These are phyloP conservation scores for Neonectria punicea DNA, from an alignment of 2,329 filamentous ascomycete species.

Conservation along the genomic window DNA sequence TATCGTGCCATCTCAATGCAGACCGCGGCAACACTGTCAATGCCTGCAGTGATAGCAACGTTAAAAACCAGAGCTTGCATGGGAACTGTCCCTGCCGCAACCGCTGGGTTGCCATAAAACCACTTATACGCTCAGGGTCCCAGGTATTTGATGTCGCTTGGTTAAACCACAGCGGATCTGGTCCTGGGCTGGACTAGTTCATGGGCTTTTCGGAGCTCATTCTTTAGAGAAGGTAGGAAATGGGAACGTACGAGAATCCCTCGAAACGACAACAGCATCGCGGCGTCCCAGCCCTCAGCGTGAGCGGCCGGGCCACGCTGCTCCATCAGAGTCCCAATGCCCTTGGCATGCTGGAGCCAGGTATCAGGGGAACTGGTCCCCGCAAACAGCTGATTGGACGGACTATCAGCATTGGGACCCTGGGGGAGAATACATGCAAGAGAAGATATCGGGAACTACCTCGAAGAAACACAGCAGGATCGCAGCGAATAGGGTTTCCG, in stretches of 20 bases:
- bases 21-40: constrained; percentile 7
- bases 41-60: constrained; percentile 9
- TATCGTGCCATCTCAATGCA: constrained; percentile 42
- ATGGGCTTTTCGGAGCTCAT: not conserved
- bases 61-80: not conserved
- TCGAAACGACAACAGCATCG: constrained; percentile 52
- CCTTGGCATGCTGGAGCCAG: constrained; percentile 54
- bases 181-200: not conserved
- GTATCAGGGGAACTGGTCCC: constrained; percentile 50
- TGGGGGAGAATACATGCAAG: not conserved
- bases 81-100: constrained; percentile 5
- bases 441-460: constrained; percentile 36
- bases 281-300: constrained; percentile 48
- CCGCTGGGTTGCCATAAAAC: constrained; percentile 8
- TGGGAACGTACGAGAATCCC: constrained; percentile 48
- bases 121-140: constrained; percentile 8
- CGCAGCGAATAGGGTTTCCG: constrained; percentile 55
- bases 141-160: constrained; percentile 10
- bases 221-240: constrained; percentile 3
- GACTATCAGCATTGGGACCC: constrained; percentile 26
- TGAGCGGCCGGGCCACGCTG: constrained; percentile 52
- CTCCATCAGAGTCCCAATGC: constrained; percentile 52
- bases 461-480: constrained; percentile 55
- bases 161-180: not conserved
- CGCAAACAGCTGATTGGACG: constrained; percentile 50